Conservation (phyloP, 1,284 basidiomycete genomes). For the Peniophora sp. region DNA sequence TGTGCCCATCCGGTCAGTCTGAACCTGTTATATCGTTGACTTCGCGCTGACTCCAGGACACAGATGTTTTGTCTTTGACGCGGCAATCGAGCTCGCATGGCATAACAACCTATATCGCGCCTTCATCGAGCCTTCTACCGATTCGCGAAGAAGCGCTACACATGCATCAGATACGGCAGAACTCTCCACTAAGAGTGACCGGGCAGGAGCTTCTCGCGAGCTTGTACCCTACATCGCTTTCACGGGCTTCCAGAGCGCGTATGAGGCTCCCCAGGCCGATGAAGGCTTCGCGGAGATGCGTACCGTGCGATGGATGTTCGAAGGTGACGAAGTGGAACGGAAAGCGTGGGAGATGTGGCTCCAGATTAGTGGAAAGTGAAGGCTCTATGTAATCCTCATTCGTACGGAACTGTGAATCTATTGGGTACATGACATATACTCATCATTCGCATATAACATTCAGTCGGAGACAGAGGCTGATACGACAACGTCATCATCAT, state of each 20-base stretch:
- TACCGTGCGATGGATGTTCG: slow-evolving; percentile 72
- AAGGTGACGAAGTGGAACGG: slow-evolving; percentile 64
- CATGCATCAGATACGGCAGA: too few relatives aligned
- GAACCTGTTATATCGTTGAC: too few relatives aligned
- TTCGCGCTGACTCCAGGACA: too few relatives aligned
- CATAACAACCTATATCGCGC: slow-evolving; percentile 88
- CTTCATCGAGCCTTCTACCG: slow-evolving; percentile 42
- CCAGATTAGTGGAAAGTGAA: slow-evolving; percentile 54
- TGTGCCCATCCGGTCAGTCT: slow-evolving; percentile 51
- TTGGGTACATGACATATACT: too few relatives aligned
- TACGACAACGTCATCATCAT: too few relatives aligned
- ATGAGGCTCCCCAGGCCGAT: slow-evolving; percentile 53
- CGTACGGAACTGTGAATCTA: too few relatives aligned
- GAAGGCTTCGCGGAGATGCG: slow-evolving; percentile 79
- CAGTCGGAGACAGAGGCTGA: too few relatives aligned
- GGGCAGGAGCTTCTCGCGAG: slow-evolving; percentile 39
- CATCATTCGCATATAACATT: too few relatives aligned
- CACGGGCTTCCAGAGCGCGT: slow-evolving; percentile 47
- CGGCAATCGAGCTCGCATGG: slow-evolving; percentile 71
- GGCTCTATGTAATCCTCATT: background rate
- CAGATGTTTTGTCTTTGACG: slow-evolving; percentile 71
- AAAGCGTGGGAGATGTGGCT: slow-evolving; percentile 75
- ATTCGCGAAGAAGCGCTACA: too few relatives aligned
- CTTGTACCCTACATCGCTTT: slow-evolving; percentile 64
- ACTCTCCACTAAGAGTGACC: too few relatives aligned